Conservation (phyloP, 257 asterid species). For the Solanum medicagineum region DNA sequence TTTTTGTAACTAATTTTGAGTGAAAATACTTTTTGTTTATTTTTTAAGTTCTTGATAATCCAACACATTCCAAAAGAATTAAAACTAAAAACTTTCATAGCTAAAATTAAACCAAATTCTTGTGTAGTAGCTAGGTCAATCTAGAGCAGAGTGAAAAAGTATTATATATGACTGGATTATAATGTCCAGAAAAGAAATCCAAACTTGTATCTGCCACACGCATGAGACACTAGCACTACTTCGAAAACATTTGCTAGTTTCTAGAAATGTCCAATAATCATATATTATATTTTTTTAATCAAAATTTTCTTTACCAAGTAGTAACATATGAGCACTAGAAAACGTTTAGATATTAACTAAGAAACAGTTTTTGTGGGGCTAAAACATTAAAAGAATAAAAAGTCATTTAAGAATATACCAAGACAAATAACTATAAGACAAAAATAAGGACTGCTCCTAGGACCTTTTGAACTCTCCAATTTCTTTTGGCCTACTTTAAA, state of each 20-base stretch:
- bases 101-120: not conserved
- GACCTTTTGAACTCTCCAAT: conserved; percentile 17
- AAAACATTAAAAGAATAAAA: conserved; percentile 2
- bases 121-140: not conserved
- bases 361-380: not conserved
- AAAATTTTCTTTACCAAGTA: not conserved
- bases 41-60: too few relatives aligned
- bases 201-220: not conserved
- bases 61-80: too few relatives aligned
- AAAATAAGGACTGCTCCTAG: conserved; percentile 8
- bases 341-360: not conserved
- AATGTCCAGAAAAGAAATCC: not conserved
- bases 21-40: too few relatives aligned
- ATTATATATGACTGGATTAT: not conserved
- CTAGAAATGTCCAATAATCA: not conserved
- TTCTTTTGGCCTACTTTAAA: conserved; percentile 3
- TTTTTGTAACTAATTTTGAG: too few relatives aligned
- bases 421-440: conserved; percentile 40
- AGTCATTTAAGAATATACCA: conserved; percentile 10
- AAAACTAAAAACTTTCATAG: too few relatives aligned
- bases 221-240: conserved; percentile 1
- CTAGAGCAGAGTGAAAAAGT: not conserved
- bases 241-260: not conserved
- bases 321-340: not conserved
- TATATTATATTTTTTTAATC: not conserved